Base-by-base conservation (phyloP, 805 yeast genomes). In the Yamadazyma paraphyllophila region DNA sequence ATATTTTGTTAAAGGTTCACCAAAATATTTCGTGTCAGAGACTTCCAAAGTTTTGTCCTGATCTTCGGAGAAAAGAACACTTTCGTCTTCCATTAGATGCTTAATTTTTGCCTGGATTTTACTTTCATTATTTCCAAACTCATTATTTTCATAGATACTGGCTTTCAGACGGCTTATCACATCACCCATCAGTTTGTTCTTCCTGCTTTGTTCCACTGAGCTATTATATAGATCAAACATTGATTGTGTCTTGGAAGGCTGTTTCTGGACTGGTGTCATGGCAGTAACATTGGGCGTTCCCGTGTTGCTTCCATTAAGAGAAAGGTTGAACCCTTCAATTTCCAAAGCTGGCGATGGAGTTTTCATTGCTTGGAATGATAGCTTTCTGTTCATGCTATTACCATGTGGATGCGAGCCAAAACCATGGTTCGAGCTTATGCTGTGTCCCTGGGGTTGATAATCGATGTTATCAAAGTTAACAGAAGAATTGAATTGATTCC, bases 301-400 rank as follows among this genome's bases (percentile, higher is more conserved):
- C 3, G 16, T 20, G 31, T 13, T 20, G 13, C 26, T 26, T 25
- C 17, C 20, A 10, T 24, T 36, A 13, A 30, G 13, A 8, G 44
- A 32, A 61, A 65, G 60, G 36, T 46, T 39, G 44, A 57, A 58
- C 17, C 66, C 73, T 20, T 67, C 71, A 24, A 52, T 43, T 43
- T 67, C 72, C 7, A 65, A 39, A 7, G 65, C 70, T 1, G 72
- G 72, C 4, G 71, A 65, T 8, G 70, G 71, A 1, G 69, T 59
- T 45, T 69, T 54, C 33, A 66, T 47, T 30, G 69, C 58, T 27
- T 63, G 67, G 4, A 62, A 49, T 1, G 69, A 61, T 8, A 44
- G 33, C 48, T 58, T 42, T 58, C 46, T 41, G 26, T 41, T 44
- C 36, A 38, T 41, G 16, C 13, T 29, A 20, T 9, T 10, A 34